Base-by-base conservation (phyloP, 306 rosid species). In the Trifolium fragiferum region DNA sequence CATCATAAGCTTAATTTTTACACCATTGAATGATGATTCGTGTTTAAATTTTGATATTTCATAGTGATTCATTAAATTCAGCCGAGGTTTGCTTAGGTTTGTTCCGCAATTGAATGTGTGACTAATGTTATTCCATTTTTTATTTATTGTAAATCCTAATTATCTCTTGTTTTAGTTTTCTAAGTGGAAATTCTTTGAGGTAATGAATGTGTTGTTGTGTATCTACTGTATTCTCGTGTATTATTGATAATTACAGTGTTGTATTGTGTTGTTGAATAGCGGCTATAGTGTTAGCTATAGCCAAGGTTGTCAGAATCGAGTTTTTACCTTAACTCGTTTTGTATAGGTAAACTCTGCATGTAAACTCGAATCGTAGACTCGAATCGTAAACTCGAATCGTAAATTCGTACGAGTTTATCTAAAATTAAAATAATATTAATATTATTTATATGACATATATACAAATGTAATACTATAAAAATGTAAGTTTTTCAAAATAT, bases 91-190 rank as follows among this genome's bases (percentile, higher is more conserved):
- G 23, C 20, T 13, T 50, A 68, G 13, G 9, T 74, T 68, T 74
- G 76, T 68, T 75, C 49, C 43, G n/a, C 23, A n/a, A 70, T 18
- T 43, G 57, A 70, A 25, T 58, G 38, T 55, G 32, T 35, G 70
- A 76, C 15, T 51, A 9, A 41, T 49, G 59, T 21, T 75, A 57
- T 6, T 21, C 10, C 55, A 69, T 3, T 62, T 70, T 75, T 64
- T 0, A 13, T 18, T 50, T 80, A 35, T 69, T 75, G 14, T 14
- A 50, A 51, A 50, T 60, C 27, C 10, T 61, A 18, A 66, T 65
- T 10, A 54, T 54, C 1, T 76, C 8, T 19, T 38, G 32, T 49
- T 33, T 46, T 72, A 7, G 11, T 10, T 40, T 71, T 43, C 7
- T 66, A 51, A 74, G 54, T 73, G 21, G 60, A 38, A 61, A 38